phyloP scores from a whole-genome alignment of 768 basidiomycete genomes.

The Tubosaeta sp. region DNA sequence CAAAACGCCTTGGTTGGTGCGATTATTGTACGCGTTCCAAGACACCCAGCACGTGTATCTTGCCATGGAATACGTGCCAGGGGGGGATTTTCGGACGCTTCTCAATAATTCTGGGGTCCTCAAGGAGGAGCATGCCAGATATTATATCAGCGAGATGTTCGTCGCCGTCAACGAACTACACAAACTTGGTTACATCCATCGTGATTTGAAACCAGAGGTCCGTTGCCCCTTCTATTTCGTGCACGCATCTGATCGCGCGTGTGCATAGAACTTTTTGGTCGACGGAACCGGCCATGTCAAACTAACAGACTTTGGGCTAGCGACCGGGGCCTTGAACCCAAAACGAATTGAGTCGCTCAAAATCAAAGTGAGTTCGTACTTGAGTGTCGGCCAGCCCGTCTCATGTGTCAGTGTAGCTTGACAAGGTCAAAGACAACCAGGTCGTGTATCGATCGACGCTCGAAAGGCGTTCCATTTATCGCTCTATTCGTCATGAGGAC shows the following conservation, averaged over 20 bases:
- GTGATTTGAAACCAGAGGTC: conserved; percentile 97
- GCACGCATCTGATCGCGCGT: not conserved
- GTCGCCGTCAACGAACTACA: conserved; percentile 90
- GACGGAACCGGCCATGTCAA: conserved; percentile 97
- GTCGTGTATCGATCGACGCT: conserved; percentile 87
- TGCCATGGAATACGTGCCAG: conserved; percentile 99
- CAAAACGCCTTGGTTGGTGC: conserved; percentile 96
- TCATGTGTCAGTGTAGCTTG: conserved; percentile 53
- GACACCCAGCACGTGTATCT: conserved; percentile 88
- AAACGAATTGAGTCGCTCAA: conserved; percentile 92
- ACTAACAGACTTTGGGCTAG: conserved; percentile 94
- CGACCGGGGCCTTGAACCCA: conserved; percentile 94
- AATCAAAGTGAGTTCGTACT: conserved; percentile 59
- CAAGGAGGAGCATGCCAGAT: conserved; percentile 94
- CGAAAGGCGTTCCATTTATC: conserved; percentile 92
- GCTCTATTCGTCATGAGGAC: conserved; percentile 85
- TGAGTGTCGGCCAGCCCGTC: not conserved
- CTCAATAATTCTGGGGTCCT: conserved; percentile 97
- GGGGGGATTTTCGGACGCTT: conserved; percentile 96
- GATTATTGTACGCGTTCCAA: conserved; percentile 95
- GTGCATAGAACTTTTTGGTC: conserved; percentile 85
- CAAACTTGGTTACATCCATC: conserved; percentile 97
- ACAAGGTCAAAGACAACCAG: conserved; percentile 93
- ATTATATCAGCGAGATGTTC: conserved; percentile 99
- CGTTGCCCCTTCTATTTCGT: conserved; percentile 13